These are phyloP conservation scores for Saturnispora besseyi DNA, from an alignment of 805 yeast genomes.

Conservation along the genomic window DNA sequence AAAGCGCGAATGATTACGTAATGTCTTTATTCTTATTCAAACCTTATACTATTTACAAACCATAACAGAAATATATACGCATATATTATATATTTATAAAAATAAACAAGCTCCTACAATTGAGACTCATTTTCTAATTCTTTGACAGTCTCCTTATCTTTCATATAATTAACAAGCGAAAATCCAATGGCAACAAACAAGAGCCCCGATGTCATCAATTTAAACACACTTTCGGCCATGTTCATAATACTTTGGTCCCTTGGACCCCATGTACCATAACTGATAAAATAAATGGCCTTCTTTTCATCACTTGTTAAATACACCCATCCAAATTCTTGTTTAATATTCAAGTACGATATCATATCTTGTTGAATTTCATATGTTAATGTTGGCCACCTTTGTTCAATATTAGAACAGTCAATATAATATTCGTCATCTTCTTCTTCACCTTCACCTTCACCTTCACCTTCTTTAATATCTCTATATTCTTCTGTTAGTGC, in stretches of 20 bases:
- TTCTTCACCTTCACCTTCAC: background rate
- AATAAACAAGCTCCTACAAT: too few relatives aligned
- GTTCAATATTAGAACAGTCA: constrained; percentile 25
- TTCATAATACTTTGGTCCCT: constrained; percentile 29
- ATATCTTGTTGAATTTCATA: constrained; percentile 30
- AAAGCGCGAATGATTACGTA: too few relatives aligned
- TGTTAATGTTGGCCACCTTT: constrained; percentile 27
- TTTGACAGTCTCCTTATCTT: constrained; percentile 20
- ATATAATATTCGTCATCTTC: constrained; percentile 23
- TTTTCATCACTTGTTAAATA: constrained; percentile 42
- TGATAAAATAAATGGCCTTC: constrained; percentile 48
- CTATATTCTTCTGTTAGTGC: constrained; percentile 2
- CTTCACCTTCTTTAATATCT: background rate
- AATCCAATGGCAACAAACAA: constrained; percentile 29
- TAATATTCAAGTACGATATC: constrained; percentile 28
- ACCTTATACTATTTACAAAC: too few relatives aligned
- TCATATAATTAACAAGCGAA: constrained; percentile 25
- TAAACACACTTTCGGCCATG: constrained; percentile 27
- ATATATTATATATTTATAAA: too few relatives aligned
- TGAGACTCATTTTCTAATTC: constrained; percentile 8
- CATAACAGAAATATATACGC: too few relatives aligned
- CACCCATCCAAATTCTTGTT: constrained; percentile 31
- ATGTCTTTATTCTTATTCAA: too few relatives aligned
- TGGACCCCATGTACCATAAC: constrained; percentile 60
- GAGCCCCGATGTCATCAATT: constrained; percentile 25